A percentile compares a stretch with the other conserved stretches of the same genome.
Conservation (phyloP, 106 monocot genomes). For the Apostasia ramifera region DNA sequence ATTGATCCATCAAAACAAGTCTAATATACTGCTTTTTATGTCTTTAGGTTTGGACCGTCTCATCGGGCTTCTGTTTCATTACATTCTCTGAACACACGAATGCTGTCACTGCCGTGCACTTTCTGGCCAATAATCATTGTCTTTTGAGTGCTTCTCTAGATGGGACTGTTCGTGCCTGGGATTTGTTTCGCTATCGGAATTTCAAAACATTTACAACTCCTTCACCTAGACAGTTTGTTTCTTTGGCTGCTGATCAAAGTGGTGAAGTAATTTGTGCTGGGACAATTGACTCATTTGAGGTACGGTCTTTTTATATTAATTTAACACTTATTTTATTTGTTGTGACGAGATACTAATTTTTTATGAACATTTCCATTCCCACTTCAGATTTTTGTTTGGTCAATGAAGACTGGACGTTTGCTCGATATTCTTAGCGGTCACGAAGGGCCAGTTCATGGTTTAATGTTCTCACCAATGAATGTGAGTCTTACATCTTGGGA, state of each 20-base stretch:
- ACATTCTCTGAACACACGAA: constrained; percentile 98
- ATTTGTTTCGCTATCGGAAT: constrained; percentile 95
- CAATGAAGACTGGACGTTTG: constrained; percentile 91
- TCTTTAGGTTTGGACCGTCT: constrained; percentile 90
- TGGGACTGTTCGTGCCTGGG: constrained; percentile 98
- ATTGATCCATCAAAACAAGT: no score
- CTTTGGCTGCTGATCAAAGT: constrained; percentile 82
- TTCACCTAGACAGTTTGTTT: constrained; percentile 88
- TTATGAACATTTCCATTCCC: background rate
- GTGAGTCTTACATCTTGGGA: constrained; percentile 32
- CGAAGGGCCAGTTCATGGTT: constrained; percentile 91
- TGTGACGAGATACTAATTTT: background rate
- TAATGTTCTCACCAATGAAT: constrained; percentile 91
- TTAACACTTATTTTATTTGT: background rate
- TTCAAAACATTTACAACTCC: constrained; percentile 92
- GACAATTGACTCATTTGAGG: constrained; percentile 98
- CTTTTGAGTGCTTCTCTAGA: constrained; percentile 95
- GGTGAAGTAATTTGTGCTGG: constrained; percentile 99
- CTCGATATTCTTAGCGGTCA: constrained; percentile 93
- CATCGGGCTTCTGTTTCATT: constrained; percentile 92
- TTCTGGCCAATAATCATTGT: constrained; percentile 79
- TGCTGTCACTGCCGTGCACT: constrained; percentile 89
- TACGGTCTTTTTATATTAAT: constrained; percentile 12
- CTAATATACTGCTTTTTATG: background rate
- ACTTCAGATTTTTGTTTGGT: constrained; percentile 94